phyloP scores from a whole-genome alignment of 2,329 filamentous ascomycete species.

The Colletotrichum nymphaeae region DNA sequence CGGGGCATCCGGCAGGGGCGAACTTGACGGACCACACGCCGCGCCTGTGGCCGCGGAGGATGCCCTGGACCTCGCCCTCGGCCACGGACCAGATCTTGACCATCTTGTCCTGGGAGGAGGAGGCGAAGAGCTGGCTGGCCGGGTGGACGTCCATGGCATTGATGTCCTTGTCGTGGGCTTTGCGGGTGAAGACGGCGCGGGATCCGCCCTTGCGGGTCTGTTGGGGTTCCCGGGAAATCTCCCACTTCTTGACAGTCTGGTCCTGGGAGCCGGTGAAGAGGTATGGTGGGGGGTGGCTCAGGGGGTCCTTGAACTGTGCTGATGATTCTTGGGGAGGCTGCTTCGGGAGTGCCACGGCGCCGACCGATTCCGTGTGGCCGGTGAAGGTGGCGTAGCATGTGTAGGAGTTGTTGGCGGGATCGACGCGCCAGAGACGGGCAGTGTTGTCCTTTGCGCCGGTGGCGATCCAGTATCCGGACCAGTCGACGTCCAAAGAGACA shows the following conservation, averaged over 20 bases:
- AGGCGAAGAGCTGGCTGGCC: conserved; percentile 85
- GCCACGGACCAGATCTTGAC: conserved; percentile 97
- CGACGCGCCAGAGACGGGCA: conserved; percentile 89
- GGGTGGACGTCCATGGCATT: conserved; percentile 90
- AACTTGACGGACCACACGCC: conserved; percentile 98
- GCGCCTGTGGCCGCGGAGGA: conserved; percentile 90
- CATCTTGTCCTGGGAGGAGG: conserved; percentile 94
- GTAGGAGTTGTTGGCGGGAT: conserved; percentile 79
- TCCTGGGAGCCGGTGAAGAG: conserved; percentile 95
- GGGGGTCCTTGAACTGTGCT: conserved; percentile 76
- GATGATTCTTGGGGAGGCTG: conserved; percentile 75
- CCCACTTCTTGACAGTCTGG: conserved; percentile 95
- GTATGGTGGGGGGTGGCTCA: conserved; percentile 84
- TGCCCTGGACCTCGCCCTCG: conserved; percentile 90
- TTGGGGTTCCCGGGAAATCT: conserved; percentile 71
- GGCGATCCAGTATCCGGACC: conserved; percentile 96
- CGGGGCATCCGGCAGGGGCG: conserved; percentile 81
- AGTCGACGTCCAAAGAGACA: conserved; percentile 93
- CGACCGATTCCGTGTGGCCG: conserved; percentile 93
- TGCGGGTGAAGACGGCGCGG: conserved; percentile 84
- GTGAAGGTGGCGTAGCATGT: conserved; percentile 85
- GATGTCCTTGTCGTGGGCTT: conserved; percentile 99
- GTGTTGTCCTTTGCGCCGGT: conserved; percentile 98
- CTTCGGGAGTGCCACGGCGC: conserved; percentile 86
- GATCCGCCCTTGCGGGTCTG: conserved; percentile 63